Conservation (phyloP, 2,329 filamentous ascomycete genomes). For the Seiridium unicorne region DNA sequence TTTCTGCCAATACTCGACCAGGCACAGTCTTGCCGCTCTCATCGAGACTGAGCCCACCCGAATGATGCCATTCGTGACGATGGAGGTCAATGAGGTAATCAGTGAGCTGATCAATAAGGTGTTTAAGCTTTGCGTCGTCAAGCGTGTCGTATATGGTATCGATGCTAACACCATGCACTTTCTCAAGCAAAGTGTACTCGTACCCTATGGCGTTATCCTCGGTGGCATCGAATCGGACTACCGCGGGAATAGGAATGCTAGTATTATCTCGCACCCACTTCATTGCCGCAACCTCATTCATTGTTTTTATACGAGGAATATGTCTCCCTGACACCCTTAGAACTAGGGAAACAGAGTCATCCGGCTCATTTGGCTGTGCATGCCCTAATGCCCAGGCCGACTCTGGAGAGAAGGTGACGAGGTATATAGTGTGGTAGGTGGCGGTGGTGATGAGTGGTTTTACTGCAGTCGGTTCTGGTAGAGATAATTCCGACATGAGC, state of each 20-base stretch:
- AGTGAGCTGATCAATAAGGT: neutral
- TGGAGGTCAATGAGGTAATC: neutral
- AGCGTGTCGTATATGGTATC: conserved; percentile 4
- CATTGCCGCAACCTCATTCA: conserved; percentile 12
- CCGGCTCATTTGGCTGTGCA: neutral
- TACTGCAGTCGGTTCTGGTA: conserved; percentile 1
- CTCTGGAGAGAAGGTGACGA: neutral
- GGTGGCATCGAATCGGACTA: neutral
- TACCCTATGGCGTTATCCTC: neutral
- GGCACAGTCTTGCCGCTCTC: conserved; percentile 10
- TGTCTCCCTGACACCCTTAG: conserved; percentile 7
- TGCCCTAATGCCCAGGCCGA: neutral
- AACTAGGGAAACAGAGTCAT: neutral
- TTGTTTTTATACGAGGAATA: conserved; percentile 4
- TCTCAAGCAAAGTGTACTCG: conserved; percentile 3
- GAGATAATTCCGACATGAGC: neutral
- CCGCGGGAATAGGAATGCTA: neutral
- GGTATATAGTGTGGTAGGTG: conserved; percentile 6
- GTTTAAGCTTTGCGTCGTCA: neutral
- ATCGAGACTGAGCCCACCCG: conserved; percentile 26
- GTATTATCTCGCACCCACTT: neutral
- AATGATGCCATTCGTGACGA: conserved; percentile 14
- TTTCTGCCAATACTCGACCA: conserved; percentile 31
- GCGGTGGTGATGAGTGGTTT: conserved; percentile 3
- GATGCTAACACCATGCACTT: neutral